Conservation (phyloP, 441 rosid species). For the Aquilaria agallochum region DNA sequence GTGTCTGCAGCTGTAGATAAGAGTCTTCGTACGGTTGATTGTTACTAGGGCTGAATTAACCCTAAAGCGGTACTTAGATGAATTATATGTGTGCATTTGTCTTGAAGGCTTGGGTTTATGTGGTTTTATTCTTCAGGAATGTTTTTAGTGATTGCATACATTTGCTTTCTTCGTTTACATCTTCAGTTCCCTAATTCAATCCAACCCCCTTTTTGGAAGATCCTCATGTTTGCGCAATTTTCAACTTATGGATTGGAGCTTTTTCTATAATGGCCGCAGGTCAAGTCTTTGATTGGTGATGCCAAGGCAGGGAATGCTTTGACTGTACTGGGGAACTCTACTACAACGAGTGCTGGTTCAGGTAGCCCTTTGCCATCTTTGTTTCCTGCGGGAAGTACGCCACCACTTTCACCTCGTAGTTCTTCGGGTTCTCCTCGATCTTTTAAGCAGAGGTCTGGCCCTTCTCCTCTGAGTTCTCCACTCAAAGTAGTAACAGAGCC, state of each 20-base stretch:
- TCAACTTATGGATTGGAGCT: too few species aligned
- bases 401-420: slow-evolving; percentile 66
- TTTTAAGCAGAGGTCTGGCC: slow-evolving; percentile 47
- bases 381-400: slow-evolving; percentile 59
- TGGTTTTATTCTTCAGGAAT: not conserved
- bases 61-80: too few species aligned
- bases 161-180: too few species aligned
- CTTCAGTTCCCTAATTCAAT: too few species aligned
- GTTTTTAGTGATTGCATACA: too few species aligned
- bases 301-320: slow-evolving; percentile 34
- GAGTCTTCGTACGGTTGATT: too few species aligned
- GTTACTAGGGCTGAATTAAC: too few species aligned
- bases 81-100: not conserved
- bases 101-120: not conserved
- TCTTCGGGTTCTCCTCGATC: slow-evolving; percentile 50
- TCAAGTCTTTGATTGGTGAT: slow-evolving; percentile 49
- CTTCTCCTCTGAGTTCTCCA: slow-evolving; percentile 52
- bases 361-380: slow-evolving; percentile 50
- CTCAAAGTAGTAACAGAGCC: slow-evolving; percentile 45
- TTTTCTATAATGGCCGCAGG: slow-evolving; percentile 26
- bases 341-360: slow-evolving; percentile 27
- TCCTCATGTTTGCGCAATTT: too few species aligned
- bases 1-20: too few species aligned
- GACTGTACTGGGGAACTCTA: slow-evolving; percentile 32
- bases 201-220: not conserved